A percentile compares a stretch with the other conserved stretches of the same genome.
Evolutionary conservation across 2,329 filamentous ascomycete genomes (phyloP).

Genomic region (Aspergillus fumigatus): DNA sequence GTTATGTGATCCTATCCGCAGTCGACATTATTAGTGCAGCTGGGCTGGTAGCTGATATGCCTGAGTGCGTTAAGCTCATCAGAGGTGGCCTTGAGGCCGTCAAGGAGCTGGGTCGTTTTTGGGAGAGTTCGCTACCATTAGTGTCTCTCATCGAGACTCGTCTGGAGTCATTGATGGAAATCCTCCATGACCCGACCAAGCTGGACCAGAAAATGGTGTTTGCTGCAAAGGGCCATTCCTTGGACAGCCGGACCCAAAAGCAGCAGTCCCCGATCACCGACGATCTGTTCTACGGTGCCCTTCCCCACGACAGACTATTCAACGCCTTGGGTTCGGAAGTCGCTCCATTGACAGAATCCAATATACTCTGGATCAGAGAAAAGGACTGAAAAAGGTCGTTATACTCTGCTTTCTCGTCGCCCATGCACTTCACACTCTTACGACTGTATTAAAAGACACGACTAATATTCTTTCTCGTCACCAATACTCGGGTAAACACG

Average conservation of each 20-base stretch:
- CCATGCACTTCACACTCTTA: conserved; percentile 3
- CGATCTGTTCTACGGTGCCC: conserved; percentile 41
- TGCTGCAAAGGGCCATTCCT: conserved; percentile 31
- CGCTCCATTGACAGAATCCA: conserved; percentile 18
- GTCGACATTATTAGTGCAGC: conserved; percentile 63
- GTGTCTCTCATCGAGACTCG: conserved; percentile 47
- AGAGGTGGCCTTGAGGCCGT: conserved; percentile 51
- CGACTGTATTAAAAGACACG: conserved; percentile 6
- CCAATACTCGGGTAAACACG: not conserved
- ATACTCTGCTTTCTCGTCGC: not conserved
- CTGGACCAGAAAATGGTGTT: conserved; percentile 33
- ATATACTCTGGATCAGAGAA: conserved; percentile 26
- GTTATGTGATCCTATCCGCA: conserved; percentile 59
- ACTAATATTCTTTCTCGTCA: not conserved
- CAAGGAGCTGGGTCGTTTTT: conserved; percentile 53
- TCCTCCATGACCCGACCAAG: conserved; percentile 29
- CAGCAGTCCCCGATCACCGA: conserved; percentile 26
- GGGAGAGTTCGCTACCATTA: conserved; percentile 55
- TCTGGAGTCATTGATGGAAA: conserved; percentile 41
- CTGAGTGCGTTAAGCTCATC: conserved; percentile 52
- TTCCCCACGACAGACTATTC: conserved; percentile 25
- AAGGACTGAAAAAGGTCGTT: conserved; percentile 1
- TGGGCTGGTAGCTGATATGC: conserved; percentile 50
- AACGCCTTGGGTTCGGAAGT: conserved; percentile 29
- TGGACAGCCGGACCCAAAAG: conserved; percentile 33